Conservation (phyloP, 805 yeast species). For the Nakazawaea populi region DNA sequence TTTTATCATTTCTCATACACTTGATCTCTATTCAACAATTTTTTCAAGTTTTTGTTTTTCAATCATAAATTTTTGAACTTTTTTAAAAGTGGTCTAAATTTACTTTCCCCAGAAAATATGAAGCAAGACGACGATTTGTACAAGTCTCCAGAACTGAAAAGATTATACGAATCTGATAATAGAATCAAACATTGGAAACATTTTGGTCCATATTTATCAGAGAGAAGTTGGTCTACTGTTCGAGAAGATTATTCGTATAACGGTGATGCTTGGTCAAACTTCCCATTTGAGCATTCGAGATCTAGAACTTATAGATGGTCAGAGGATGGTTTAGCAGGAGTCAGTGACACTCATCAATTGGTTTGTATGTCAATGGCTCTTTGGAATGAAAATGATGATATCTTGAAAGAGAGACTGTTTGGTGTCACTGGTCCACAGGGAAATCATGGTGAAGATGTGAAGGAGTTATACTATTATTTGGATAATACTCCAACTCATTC, state of each 20-base stretch:
- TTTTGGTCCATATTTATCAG: slow-evolving; percentile 91
- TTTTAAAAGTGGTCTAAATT: neutral
- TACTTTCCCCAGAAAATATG: neutral
- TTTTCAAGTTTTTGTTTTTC: no score
- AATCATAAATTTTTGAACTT: neutral
- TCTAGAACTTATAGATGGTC: slow-evolving; percentile 90
- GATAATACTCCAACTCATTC: slow-evolving; percentile 94
- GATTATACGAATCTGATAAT: slow-evolving; percentile 34
- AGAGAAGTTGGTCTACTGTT: slow-evolving; percentile 83
- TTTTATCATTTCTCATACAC: no score
- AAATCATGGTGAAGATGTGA: slow-evolving; percentile 94
- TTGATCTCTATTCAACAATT: no score
- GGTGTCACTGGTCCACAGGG: slow-evolving; percentile 93
- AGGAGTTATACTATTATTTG: slow-evolving; percentile 75
- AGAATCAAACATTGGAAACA: slow-evolving; percentile 62
- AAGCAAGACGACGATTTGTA: neutral
- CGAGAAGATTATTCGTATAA: slow-evolving; percentile 81
- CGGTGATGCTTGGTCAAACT: slow-evolving; percentile 89
- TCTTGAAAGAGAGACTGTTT: slow-evolving; percentile 78
- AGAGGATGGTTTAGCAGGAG: slow-evolving; percentile 91
- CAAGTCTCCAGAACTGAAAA: slow-evolving; percentile 12
- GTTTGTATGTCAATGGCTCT: slow-evolving; percentile 75
- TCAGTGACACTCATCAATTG: slow-evolving; percentile 75
- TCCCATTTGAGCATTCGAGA: slow-evolving; percentile 79
- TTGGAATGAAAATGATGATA: slow-evolving; percentile 87